Conservation (phyloP, 345 rosid genomes). For the Hibiscus tridactylites region DNA sequence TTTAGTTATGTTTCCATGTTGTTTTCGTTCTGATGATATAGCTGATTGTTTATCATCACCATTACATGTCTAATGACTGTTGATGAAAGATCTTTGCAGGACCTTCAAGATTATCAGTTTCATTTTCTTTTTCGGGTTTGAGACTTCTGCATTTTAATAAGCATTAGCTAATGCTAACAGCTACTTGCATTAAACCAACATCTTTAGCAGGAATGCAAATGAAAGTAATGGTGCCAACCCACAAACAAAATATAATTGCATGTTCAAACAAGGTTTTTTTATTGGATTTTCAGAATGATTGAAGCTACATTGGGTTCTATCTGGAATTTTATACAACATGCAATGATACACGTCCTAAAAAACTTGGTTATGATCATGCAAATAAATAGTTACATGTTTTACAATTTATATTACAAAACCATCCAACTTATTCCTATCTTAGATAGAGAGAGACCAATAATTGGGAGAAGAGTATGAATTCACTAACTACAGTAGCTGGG, state of each 20-base stretch:
- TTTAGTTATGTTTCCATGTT: constrained; percentile 12
- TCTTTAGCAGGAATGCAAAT: neutral
- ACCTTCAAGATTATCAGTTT: neutral
- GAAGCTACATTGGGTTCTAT: constrained; percentile 15
- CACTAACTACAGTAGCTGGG: too few relatives aligned
- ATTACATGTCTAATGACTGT: constrained; percentile 8
- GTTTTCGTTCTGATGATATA: constrained; percentile 7
- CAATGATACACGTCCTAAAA: constrained; percentile 37
- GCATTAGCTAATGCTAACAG: neutral
- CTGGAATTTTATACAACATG: constrained; percentile 44
- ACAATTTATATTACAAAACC: neutral
- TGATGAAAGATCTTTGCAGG: constrained; percentile 10
- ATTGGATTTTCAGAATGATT: neutral
- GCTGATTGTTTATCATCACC: constrained; percentile 16
- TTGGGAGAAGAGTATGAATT: too few relatives aligned
- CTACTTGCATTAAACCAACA: neutral
- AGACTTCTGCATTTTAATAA: neutral
- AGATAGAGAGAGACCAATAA: too few relatives aligned
- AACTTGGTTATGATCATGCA: constrained; percentile 9
- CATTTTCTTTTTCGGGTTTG: neutral
- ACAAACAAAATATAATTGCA: neutral
- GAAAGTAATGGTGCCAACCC: neutral
- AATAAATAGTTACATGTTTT: neutral
- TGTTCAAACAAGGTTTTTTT: neutral
- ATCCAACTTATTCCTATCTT: too few relatives aligned